Evolutionary conservation across 805 yeast species (phyloP).

Genomic region (Schwanniomyces vanrijiae): DNA sequence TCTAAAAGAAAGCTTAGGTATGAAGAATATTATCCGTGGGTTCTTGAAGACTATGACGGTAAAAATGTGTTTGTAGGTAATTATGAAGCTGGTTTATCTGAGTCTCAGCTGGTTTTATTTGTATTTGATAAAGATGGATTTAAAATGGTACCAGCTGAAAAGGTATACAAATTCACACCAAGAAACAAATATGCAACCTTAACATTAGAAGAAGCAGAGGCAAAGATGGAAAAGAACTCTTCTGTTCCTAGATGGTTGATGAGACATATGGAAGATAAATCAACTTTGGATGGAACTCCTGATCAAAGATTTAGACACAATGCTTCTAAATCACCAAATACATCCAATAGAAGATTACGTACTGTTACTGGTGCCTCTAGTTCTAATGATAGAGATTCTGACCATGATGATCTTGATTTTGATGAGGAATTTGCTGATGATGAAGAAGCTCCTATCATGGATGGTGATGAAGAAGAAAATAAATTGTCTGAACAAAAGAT

Average conservation of each 20-base stretch:
- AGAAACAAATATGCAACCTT: conserved; percentile 91
- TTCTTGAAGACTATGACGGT: conserved; percentile 94
- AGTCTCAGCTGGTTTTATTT: conserved; percentile 74
- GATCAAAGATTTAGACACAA: conserved; percentile 47
- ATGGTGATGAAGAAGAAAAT: conserved; percentile 93
- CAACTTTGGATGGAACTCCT: conserved; percentile 40
- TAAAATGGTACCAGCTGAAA: conserved; percentile 92
- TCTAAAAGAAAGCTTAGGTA: conserved; percentile 80
- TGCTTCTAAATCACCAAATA: conserved; percentile 3
- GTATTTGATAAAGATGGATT: conserved; percentile 87
- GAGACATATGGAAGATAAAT: conserved; percentile 76
- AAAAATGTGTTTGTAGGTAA: conserved; percentile 93
- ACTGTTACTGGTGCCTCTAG: conserved; percentile 44
- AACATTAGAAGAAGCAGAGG: conserved; percentile 95
- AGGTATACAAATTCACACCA: conserved; percentile 90
- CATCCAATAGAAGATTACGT: conserved; percentile 23
- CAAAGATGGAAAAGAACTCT: conserved; percentile 78
- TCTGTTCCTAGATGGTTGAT: conserved; percentile 92
- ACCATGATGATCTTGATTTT: conserved; percentile 88
- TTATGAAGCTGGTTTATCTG: conserved; percentile 88
- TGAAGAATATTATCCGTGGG: conserved; percentile 98
- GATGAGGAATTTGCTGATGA: conserved; percentile 98
- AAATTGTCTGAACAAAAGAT: conserved; percentile 83
- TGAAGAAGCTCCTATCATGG: conserved; percentile 97
- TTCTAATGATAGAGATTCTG: conserved; percentile 60